Conservation (phyloP, 2,329 filamentous ascomycete genomes). For the Ascosphaera apis region DNA sequence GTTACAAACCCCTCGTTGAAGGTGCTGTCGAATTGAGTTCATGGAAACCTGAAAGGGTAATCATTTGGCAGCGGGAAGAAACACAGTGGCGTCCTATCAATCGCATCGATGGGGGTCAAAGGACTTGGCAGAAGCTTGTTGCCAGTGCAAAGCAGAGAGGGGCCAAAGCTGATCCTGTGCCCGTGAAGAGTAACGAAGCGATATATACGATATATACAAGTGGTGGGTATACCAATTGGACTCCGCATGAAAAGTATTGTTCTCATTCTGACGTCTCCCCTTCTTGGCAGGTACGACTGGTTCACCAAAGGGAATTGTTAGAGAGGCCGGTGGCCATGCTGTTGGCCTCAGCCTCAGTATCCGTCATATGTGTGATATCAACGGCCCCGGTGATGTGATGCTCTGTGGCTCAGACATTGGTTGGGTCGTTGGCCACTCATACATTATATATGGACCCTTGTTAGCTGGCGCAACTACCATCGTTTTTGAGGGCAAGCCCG, state of each 20-base stretch:
- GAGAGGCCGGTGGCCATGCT: conserved; percentile 67
- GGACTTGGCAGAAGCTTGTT: conserved; percentile 58
- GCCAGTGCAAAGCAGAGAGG: conserved; percentile 45
- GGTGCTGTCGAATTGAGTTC: conserved; percentile 43
- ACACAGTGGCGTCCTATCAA: conserved; percentile 49
- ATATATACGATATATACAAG: conserved; percentile 87
- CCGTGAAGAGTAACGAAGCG: conserved; percentile 52
- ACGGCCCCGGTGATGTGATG: conserved; percentile 62
- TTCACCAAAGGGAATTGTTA: conserved; percentile 57
- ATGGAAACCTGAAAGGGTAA: conserved; percentile 48
- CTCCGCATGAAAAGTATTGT: not conserved
- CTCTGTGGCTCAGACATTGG: conserved; percentile 71
- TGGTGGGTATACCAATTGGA: conserved; percentile 14
- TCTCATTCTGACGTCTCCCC: not conserved
- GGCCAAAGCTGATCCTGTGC: conserved; percentile 48
- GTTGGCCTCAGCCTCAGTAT: conserved; percentile 68
- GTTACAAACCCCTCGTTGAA: conserved; percentile 56
- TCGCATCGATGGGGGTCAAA: conserved; percentile 42
- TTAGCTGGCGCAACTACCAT: conserved; percentile 68
- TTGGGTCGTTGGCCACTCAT: conserved; percentile 73
- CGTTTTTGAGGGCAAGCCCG: conserved; percentile 80
- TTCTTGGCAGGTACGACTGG: conserved; percentile 58
- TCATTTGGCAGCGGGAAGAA: conserved; percentile 70
- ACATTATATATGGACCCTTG: conserved; percentile 74
- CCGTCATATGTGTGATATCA: conserved; percentile 59